Base-by-base conservation (phyloP, 2,329 filamentous ascomycete genomes). In the Colletotrichum liaoningense region DNA sequence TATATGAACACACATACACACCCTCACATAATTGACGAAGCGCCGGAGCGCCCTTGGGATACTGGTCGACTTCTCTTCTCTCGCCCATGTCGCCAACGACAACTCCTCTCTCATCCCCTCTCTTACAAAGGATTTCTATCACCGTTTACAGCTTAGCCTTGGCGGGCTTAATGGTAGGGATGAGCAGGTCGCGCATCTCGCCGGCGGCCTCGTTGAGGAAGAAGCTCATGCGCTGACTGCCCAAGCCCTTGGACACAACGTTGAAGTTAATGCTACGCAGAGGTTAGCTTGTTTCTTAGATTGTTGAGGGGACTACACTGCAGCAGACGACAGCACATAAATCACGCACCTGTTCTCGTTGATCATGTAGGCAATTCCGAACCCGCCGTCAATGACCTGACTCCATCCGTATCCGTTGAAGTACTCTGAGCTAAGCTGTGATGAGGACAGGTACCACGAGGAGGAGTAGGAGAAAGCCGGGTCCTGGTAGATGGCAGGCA, bases 331-430 rank as follows among this genome's bases (percentile, higher is more conserved):
- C 28, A 69, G 28, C 3, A 35, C 30, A 28, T 7, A 30, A 5
- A 4, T 12, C 33, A 30, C 87, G 83, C 81, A 94, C 93, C 91
- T 95, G 84, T 98, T 97, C 88, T 98, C 96, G 82, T 99, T 99
- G 83, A 99, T 98, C 97, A 99, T 99, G 83, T 99, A 99, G 52
- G 97, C 97, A 81, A 99, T 97, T 76, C 97, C 97, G 85, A 97
- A 99, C 35, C 97, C 97, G 74, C 93, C 94, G 80, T 98, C 95
- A 68, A 98, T 93, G 65, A 99, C 97, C 87, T 99, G 96, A 81
- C 94, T 97, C 97, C 97, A 99, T 58, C 97, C 97, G 84, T 99
- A 99, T 28, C 97, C 97, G 82, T 99, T 99, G 86, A 98, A 99
- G 88, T 94, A 98, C 87, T 99, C 97, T 42, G 93, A 95, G 84